A percentile compares a stretch with the other conserved stretches of the same genome.
These are phyloP conservation scores for Cryptosporidium ubiquitum DNA, from an alignment of 169 alveolate genomes.

Conservation along the genomic window DNA sequence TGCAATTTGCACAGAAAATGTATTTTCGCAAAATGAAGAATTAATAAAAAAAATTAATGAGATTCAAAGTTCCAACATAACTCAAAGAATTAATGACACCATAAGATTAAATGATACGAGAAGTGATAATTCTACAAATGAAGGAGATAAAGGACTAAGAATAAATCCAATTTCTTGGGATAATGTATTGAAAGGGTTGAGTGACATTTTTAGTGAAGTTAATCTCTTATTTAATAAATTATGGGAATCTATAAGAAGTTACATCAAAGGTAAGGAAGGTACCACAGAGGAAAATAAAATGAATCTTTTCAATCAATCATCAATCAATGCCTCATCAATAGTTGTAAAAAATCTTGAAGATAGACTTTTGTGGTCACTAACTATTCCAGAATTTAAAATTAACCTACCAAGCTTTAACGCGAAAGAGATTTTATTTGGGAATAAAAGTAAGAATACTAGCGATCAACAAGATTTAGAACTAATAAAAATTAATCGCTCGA, in stretches of 20 bases:
- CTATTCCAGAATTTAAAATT: slow-evolving; percentile 24
- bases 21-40: slow-evolving; percentile 13
- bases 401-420: neutral
- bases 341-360: neutral
- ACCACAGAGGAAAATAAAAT: neutral
- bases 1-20: neutral
- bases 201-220: slow-evolving; percentile 16
- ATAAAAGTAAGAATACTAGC: neutral
- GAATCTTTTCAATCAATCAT: neutral
- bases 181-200: slow-evolving; percentile 32
- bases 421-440: neutral
- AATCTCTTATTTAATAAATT: slow-evolving; percentile 12
- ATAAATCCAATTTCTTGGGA: slow-evolving; percentile 41
- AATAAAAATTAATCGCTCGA: slow-evolving; percentile 28
- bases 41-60: neutral
- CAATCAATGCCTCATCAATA: neutral
- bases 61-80: neutral
- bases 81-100: neutral
- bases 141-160: neutral
- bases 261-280: slow-evolving; percentile 3
- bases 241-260: slow-evolving; percentile 31
- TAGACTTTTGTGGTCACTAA: slow-evolving; percentile 18
- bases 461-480: slow-evolving; percentile 1
- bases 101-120: neutral
- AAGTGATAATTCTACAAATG: neutral